phyloP scores from a whole-genome alignment of 495 filamentous ascomycete species.

The Aeminium ludgeri region DNA sequence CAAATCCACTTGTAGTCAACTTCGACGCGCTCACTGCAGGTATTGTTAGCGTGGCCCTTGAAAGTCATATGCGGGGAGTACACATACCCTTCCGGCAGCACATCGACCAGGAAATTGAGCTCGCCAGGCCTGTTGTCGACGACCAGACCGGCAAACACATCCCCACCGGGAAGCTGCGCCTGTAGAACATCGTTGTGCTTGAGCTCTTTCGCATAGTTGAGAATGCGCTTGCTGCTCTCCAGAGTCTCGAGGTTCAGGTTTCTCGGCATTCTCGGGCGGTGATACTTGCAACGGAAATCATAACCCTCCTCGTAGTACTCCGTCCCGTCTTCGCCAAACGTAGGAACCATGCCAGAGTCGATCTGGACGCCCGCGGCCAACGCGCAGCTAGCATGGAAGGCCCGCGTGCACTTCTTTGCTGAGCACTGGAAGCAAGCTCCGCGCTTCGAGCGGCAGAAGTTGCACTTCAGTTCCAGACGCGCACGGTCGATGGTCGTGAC shows the following conservation, averaged over 20 bases:
- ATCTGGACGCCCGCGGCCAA: conserved; percentile 80
- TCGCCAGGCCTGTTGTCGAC: conserved; percentile 70
- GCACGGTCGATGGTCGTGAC: conserved; percentile 69
- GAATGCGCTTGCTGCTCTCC: conserved; percentile 54
- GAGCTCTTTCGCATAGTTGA: conserved; percentile 48
- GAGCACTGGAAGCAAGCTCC: conserved; percentile 96
- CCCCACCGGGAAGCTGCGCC: conserved; percentile 64
- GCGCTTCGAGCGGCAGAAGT: conserved; percentile 82
- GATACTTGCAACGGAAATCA: conserved; percentile 86
- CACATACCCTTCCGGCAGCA: conserved; percentile 75
- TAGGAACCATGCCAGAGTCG: conserved; percentile 65
- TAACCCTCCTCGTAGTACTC: conserved; percentile 80
- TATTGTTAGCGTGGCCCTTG: conserved; percentile 20
- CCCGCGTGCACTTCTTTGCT: conserved; percentile 78
- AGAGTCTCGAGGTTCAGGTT: conserved; percentile 44
- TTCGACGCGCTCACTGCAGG: conserved; percentile 43
- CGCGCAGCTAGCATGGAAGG: conserved; percentile 92
- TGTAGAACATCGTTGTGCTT: conserved; percentile 67
- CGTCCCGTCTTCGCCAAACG: conserved; percentile 79
- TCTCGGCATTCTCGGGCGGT: conserved; percentile 70
- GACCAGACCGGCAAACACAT: conserved; percentile 83
- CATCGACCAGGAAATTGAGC: conserved; percentile 57
- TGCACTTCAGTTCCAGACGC: conserved; percentile 77
- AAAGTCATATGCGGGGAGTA: background rate
- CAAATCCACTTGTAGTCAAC: conserved; percentile 67